Conservation (phyloP, 2,329 filamentous ascomycete species). For the Penicillium glabrum region DNA sequence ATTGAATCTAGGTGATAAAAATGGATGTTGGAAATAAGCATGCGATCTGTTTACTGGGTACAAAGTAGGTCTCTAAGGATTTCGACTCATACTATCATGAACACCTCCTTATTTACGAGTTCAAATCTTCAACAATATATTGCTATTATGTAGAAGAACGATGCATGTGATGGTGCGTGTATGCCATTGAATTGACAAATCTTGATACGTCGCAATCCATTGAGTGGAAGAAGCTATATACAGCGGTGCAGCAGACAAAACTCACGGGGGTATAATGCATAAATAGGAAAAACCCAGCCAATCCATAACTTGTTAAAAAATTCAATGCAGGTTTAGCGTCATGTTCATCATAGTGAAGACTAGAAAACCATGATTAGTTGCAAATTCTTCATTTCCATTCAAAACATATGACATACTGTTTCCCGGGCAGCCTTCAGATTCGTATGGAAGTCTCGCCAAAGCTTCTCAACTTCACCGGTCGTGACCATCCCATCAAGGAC, state of each 20-base stretch:
- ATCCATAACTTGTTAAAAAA: not conserved
- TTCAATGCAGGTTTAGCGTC: not conserved
- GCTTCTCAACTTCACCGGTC: conserved; percentile 56
- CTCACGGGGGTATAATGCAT: not conserved
- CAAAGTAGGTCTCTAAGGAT: too few species aligned
- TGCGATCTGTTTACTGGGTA: not conserved
- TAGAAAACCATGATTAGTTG: not conserved
- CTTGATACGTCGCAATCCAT: not conserved
- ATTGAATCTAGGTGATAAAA: conserved; percentile 32
- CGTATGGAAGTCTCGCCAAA: conserved; percentile 67
- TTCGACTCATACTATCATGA: too few species aligned
- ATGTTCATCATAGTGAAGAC: conserved; percentile 13
- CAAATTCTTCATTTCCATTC: not conserved
- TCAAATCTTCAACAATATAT: too few species aligned
- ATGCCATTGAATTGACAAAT: not conserved
- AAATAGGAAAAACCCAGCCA: not conserved
- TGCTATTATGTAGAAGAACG: too few species aligned
- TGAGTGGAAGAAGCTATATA: not conserved
- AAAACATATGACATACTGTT: conserved; percentile 35
- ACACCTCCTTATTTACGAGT: too few species aligned
- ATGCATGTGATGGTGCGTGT: too few species aligned
- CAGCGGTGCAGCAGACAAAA: not conserved
- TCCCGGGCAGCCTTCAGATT: conserved; percentile 61
- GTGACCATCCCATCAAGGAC: conserved; percentile 66
- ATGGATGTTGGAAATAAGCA: conserved; percentile 10